These are phyloP conservation scores for Fusarium phyllophilum DNA, from an alignment of 2,329 filamentous ascomycete species.

Conservation along the genomic window DNA sequence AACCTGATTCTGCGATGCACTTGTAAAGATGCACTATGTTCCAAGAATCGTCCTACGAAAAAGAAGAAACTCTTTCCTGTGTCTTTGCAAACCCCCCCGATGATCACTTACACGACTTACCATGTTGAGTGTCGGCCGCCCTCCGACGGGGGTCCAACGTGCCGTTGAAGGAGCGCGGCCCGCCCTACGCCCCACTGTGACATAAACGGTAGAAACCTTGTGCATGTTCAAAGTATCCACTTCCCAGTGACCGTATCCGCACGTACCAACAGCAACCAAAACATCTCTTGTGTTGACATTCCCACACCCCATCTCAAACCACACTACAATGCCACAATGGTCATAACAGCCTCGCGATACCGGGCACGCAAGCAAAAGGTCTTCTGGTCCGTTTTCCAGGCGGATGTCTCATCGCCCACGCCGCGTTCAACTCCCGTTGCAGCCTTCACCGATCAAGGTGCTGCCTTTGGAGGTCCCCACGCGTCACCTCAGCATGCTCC, in stretches of 20 bases:
- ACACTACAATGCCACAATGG: constrained; percentile 33
- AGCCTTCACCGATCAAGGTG: constrained; percentile 54
- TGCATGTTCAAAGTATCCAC: neutral
- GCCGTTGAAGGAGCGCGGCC: constrained; percentile 21
- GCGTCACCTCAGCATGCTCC: constrained; percentile 32
- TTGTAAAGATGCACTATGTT: neutral
- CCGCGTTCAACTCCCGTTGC: constrained; percentile 50
- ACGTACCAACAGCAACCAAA: constrained; percentile 31
- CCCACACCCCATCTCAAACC: constrained; percentile 24
- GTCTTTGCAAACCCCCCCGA: neutral
- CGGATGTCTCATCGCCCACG: constrained; percentile 61
- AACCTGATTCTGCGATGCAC: neutral
- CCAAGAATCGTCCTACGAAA: neutral
- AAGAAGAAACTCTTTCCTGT: neutral
- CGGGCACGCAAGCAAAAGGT: constrained; percentile 60
- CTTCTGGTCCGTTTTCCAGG: constrained; percentile 67
- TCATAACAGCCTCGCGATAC: constrained; percentile 56
- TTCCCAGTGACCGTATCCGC: constrained; percentile 9
- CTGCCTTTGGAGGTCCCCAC: constrained; percentile 58
- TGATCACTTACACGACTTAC: constrained; percentile 14
- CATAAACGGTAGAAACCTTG: constrained; percentile 15
- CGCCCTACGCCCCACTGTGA: constrained; percentile 16
- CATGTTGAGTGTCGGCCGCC: constrained; percentile 12
- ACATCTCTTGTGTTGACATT: constrained; percentile 28
- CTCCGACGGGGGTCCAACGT: neutral